Conservation (phyloP, 345 rosid species). For the Populus tremula region DNA sequence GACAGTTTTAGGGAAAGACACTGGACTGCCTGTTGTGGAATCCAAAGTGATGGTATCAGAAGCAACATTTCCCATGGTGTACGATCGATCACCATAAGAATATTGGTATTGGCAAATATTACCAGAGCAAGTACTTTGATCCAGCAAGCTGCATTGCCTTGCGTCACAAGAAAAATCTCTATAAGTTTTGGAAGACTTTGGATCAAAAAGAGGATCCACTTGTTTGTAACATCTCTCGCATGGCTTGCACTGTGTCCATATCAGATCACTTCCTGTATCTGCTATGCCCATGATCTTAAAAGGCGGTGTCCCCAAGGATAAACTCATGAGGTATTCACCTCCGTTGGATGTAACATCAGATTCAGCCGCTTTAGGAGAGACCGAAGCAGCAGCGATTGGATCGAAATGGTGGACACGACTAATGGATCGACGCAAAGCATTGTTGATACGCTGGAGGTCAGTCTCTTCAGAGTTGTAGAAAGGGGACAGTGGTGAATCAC, state of each 20-base stretch:
- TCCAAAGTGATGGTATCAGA: constrained; percentile 25
- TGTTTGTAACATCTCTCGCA: constrained; percentile 12
- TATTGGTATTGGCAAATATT: not conserved
- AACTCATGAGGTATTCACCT: constrained; percentile 20
- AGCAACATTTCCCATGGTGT: constrained; percentile 13
- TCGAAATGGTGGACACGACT: constrained; percentile 5
- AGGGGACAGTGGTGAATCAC: constrained; percentile 36
- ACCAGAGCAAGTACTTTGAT: not conserved
- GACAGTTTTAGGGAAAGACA: constrained; percentile 26
- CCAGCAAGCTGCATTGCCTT: not conserved
- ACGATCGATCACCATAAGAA: constrained; percentile 18
- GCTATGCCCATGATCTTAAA: constrained; percentile 15
- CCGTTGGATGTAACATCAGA: not conserved
- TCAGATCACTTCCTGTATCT: constrained; percentile 28
- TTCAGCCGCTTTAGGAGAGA: not conserved
- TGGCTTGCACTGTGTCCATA: constrained; percentile 27
- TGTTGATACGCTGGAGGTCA: not conserved
- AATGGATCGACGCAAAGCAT: constrained; percentile 20
- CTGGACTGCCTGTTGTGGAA: constrained; percentile 38
- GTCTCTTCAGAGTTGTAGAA: constrained; percentile 16
- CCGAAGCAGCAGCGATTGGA: not conserved
- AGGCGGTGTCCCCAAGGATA: constrained; percentile 21
- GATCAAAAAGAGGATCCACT: constrained; percentile 18
- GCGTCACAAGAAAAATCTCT: constrained; percentile 1
- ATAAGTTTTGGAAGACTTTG: constrained; percentile 34